These are phyloP conservation scores for Uronychia setigera DNA, from an alignment of 73 alveolate genomes.

Conservation along the genomic window DNA sequence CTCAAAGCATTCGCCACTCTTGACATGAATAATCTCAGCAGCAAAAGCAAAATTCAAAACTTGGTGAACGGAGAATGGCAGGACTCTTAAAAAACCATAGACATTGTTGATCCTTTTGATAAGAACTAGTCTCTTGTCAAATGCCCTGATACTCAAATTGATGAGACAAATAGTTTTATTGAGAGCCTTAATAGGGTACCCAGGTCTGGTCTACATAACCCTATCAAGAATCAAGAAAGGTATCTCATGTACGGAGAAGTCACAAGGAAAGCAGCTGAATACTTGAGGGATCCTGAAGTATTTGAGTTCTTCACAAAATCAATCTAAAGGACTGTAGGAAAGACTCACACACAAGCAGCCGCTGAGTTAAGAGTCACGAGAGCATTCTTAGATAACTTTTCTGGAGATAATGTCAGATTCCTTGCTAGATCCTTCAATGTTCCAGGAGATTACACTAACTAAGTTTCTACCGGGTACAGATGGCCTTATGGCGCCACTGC, in stretches of 20 bases:
- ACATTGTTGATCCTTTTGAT: conserved; percentile 83
- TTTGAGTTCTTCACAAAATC: conserved; percentile 73
- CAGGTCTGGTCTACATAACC: conserved; percentile 92
- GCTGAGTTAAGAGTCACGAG: conserved; percentile 77
- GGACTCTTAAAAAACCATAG: conserved; percentile 39
- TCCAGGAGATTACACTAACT: conserved; percentile 89
- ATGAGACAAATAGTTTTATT: conserved; percentile 62
- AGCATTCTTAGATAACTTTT: conserved; percentile 86
- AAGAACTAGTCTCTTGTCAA: conserved; percentile 73
- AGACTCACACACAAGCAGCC: conserved; percentile 72
- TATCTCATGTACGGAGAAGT: conserved; percentile 88
- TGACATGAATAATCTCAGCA: conserved; percentile 31
- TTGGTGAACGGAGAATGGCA: conserved; percentile 75
- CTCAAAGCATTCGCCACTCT: conserved; percentile 62
- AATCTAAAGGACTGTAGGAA: conserved; percentile 85
- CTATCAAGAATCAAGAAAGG: conserved; percentile 91
- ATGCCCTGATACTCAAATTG: conserved; percentile 63
- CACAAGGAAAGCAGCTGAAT: conserved; percentile 71
- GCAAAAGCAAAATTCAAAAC: conserved; percentile 53
- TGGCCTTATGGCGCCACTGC: conserved; percentile 88
- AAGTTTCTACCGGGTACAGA: conserved; percentile 79
- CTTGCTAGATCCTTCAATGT: conserved; percentile 64
- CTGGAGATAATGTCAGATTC: conserved; percentile 90
- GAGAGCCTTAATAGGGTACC: conserved; percentile 59
- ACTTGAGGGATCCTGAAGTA: conserved; percentile 71